A percentile compares a stretch with the other conserved stretches of the same genome.
These are phyloP conservation scores for Termitomyces sp. DNA, from an alignment of 768 basidiomycete species.

Conservation along the genomic window DNA sequence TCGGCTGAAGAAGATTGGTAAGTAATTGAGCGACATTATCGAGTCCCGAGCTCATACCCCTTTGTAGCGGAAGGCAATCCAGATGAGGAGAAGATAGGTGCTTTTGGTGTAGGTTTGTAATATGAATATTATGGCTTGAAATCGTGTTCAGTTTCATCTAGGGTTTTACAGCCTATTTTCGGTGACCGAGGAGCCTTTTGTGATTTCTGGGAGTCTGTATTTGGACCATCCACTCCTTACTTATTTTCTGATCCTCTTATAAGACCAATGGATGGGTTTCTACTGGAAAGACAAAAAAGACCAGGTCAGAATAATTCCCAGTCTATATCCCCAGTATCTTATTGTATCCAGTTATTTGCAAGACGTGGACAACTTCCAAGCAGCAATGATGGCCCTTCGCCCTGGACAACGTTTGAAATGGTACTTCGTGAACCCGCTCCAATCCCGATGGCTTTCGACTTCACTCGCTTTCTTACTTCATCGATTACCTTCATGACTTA, in stretches of 20 bases:
- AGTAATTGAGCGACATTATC: constrained; percentile 10
- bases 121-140: background rate
- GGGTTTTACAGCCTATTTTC: constrained; percentile 81
- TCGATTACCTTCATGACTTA: constrained; percentile 91
- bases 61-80: constrained; percentile 83
- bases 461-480: constrained; percentile 84
- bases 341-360: constrained; percentile 58
- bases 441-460: constrained; percentile 80
- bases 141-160: constrained; percentile 13
- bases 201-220: constrained; percentile 65
- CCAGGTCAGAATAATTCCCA: constrained; percentile 41
- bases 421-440: constrained; percentile 72
- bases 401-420: constrained; percentile 93
- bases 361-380: constrained; percentile 64
- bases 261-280: constrained; percentile 90
- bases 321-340: constrained; percentile 1
- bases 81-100: constrained; percentile 91
- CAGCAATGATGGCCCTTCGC: constrained; percentile 20
- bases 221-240: constrained; percentile 12
- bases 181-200: constrained; percentile 78
- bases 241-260: constrained; percentile 19
- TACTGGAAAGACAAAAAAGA: constrained; percentile 95
- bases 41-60: background rate
- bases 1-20: constrained; percentile 84
- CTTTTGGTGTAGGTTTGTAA: constrained; percentile 77